These are phyloP conservation scores for Fistulinella cinereoalba DNA, from an alignment of 1,284 basidiomycete species.

Conservation along the genomic window DNA sequence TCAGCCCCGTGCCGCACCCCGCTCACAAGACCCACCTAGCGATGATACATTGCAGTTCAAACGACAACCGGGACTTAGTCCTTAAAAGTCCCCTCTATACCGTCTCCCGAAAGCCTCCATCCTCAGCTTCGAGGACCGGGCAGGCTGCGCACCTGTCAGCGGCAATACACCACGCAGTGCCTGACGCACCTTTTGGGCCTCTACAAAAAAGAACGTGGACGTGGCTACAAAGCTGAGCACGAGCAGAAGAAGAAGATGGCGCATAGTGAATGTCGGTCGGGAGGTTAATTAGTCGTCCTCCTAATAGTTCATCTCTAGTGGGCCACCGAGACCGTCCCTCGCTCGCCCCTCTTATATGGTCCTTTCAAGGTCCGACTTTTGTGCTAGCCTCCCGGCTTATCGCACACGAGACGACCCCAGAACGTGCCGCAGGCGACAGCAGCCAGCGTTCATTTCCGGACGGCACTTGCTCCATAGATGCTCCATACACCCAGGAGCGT, in stretches of 20 bases:
- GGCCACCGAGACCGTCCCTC: constrained; percentile 16
- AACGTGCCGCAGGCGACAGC: constrained; percentile 18
- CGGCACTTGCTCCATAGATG: constrained; percentile 4
- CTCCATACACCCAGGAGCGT: constrained; percentile 1
- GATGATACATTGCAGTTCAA: constrained; percentile 22
- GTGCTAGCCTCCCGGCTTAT: constrained; percentile 4
- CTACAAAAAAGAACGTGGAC: constrained; percentile 33
- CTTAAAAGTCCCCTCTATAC: constrained; percentile 28
- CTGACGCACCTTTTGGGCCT: constrained; percentile 25
- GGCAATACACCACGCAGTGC: neutral
- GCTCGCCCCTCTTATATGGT: constrained; percentile 22
- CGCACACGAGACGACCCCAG: constrained; percentile 25
- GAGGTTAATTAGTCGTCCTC: constrained; percentile 9
- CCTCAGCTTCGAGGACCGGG: constrained; percentile 17
- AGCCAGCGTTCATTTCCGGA: constrained; percentile 25
- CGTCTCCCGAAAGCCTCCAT: constrained; percentile 6
- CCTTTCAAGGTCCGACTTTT: constrained; percentile 25
- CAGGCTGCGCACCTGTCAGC: constrained; percentile 21
- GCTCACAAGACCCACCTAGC: too few species aligned
- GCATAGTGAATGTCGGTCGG: constrained; percentile 14
- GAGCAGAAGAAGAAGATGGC: constrained; percentile 29
- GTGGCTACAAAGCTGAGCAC: constrained; percentile 30
- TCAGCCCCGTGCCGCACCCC: too few species aligned
- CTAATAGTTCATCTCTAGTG: constrained; percentile 31
- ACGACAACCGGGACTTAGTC: constrained; percentile 25